A percentile compares a stretch with the other conserved stretches of the same genome.
phyloP scores from a whole-genome alignment of 805 yeast genomes.

The Tetrapisispora taiwanensis region DNA sequence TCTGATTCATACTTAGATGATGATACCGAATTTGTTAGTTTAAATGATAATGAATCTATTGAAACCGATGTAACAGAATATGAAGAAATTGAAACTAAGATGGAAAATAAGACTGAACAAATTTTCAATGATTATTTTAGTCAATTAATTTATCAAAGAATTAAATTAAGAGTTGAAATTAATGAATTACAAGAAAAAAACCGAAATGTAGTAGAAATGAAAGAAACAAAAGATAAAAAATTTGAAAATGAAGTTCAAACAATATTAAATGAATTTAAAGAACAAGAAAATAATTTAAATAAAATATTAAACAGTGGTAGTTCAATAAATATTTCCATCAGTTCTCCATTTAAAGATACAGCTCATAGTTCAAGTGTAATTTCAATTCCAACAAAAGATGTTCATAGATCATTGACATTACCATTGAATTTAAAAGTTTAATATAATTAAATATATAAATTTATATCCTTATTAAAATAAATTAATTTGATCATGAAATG shows the following conservation, averaged over 20 bases:
- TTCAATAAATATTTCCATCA: constrained; percentile 2
- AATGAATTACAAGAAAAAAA: constrained; percentile 16
- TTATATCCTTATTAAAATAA: too few relatives aligned
- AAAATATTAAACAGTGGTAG: neutral
- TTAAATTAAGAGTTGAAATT: constrained; percentile 21
- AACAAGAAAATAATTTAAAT: neutral
- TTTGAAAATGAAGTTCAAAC: constrained; percentile 4
- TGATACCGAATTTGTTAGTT: constrained; percentile 3
- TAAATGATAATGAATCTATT: constrained; percentile 7
- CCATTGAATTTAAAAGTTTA: constrained; percentile 25
- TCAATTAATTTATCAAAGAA: constrained; percentile 20
- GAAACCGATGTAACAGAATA: constrained; percentile 9
- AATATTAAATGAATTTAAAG: constrained; percentile 6
- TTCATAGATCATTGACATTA: constrained; percentile 23
- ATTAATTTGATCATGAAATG: too few relatives aligned
- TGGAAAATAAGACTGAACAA: constrained; percentile 1
- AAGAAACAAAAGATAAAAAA: neutral
- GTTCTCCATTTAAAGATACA: constrained; percentile 6
- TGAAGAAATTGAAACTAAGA: neutral
- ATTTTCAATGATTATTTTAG: constrained; percentile 19
- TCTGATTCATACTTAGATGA: constrained; percentile 3
- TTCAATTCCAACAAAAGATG: constrained; percentile 11
- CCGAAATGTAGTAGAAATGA: too few relatives aligned
- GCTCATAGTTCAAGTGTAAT: constrained; percentile 11
- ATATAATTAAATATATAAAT: too few relatives aligned